Percentiles rank a stretch among this genome's conserved stretches.
These are phyloP conservation scores for Aspergillus sparsus DNA, from an alignment of 495 filamentous ascomycete species.

Conservation along the genomic window DNA sequence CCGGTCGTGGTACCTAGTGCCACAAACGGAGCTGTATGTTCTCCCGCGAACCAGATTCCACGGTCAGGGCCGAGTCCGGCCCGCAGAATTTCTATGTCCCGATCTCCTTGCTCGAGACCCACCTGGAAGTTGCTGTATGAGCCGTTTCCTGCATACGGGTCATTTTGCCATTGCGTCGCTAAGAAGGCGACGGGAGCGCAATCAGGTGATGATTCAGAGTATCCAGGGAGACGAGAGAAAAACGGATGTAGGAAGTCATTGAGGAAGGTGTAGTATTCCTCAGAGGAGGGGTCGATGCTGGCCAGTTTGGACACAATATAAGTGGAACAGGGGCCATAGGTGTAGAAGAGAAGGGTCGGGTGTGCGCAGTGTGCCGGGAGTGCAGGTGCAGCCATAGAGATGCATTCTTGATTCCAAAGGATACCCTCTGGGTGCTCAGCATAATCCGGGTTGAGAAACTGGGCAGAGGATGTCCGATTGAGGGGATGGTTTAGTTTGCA, in stretches of 20 bases:
- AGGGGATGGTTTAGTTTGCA: conserved; percentile 8
- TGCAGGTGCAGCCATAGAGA: conserved; percentile 73
- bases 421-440: conserved; percentile 69
- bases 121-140: conserved; percentile 88
- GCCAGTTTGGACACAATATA: conserved; percentile 51
- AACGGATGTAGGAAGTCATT: conserved; percentile 57
- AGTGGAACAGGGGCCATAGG: conserved; percentile 63
- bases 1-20: conserved; percentile 25
- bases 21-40: conserved; percentile 87
- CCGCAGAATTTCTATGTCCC: conserved; percentile 73
- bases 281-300: conserved; percentile 27
- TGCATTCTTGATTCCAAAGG: conserved; percentile 74
- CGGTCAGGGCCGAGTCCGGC: conserved; percentile 62
- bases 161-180: conserved; percentile 78
- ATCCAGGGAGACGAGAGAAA: conserved; percentile 72
- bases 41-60: conserved; percentile 87
- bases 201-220: conserved; percentile 47
- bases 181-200: conserved; percentile 66
- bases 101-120: conserved; percentile 65
- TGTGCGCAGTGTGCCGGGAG: conserved; percentile 62
- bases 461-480: conserved; percentile 33
- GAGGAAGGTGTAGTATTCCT: conserved; percentile 36
- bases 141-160: conserved; percentile 84
- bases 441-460: conserved; percentile 58
- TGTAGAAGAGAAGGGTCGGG: conserved; percentile 91